Evolutionary conservation across 164 flowering plant genomes (phyloP).

Genomic region (Saururus chinensis): DNA sequence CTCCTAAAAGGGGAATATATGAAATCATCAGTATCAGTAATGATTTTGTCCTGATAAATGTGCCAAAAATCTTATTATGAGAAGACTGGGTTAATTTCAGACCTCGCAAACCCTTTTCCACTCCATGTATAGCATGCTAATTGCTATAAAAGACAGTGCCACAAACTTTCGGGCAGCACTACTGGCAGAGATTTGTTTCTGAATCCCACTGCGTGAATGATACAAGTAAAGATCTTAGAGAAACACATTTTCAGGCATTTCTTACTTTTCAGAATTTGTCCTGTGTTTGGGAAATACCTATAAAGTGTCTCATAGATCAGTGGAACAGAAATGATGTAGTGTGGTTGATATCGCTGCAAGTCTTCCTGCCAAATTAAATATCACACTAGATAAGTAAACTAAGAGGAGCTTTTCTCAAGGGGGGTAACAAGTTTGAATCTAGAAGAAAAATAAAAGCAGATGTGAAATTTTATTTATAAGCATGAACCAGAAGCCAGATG

Average conservation of each 20-base stretch:
- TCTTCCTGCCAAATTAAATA: constrained; percentile 52
- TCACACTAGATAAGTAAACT: not conserved
- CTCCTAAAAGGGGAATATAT: too few species aligned
- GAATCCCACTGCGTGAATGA: constrained; percentile 58
- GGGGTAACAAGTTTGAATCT: too few species aligned
- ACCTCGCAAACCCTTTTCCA: constrained; percentile 83
- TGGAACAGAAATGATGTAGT: constrained; percentile 82
- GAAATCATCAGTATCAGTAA: too few species aligned
- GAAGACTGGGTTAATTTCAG: not conserved
- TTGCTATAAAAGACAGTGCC: constrained; percentile 52
- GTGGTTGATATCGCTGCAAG: constrained; percentile 66
- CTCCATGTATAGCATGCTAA: constrained; percentile 76
- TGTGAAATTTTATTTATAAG: not conserved
- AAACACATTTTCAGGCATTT: not conserved
- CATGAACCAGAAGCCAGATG: not conserved
- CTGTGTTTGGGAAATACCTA: constrained; percentile 34
- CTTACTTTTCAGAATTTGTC: not conserved
- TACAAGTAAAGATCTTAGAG: not conserved
- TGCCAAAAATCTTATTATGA: not conserved
- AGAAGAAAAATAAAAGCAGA: too few species aligned
- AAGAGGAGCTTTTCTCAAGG: too few species aligned
- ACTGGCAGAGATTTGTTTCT: constrained; percentile 61
- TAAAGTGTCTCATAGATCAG: constrained; percentile 83
- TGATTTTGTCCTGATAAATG: too few species aligned
- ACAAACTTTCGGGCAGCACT: constrained; percentile 45